These are phyloP conservation scores for Yarrowia sp. DNA, from an alignment of 805 yeast species.

Conservation along the genomic window DNA sequence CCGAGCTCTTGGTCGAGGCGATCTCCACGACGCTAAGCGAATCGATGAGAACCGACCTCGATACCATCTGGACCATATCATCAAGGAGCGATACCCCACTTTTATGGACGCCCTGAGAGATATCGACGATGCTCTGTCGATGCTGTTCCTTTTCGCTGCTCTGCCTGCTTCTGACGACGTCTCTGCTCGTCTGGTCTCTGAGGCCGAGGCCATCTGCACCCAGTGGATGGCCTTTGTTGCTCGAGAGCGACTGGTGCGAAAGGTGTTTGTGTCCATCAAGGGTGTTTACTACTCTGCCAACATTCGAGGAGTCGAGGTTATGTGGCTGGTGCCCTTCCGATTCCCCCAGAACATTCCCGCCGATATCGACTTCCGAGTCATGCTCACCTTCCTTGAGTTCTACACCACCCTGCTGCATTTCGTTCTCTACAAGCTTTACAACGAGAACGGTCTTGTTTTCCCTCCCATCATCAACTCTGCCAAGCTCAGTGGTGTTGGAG, in stretches of 20 bases:
- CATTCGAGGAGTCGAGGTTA: constrained; percentile 87
- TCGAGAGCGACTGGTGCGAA: constrained; percentile 77
- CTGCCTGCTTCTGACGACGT: constrained; percentile 93
- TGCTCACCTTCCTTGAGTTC: constrained; percentile 95
- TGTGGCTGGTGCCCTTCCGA: constrained; percentile 97
- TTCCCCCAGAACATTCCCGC: constrained; percentile 94
- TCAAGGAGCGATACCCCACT: constrained; percentile 95
- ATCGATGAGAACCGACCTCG: constrained; percentile 81
- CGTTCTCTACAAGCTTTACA: constrained; percentile 81
- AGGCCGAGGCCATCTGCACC: constrained; percentile 84
- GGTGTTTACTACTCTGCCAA: constrained; percentile 95
- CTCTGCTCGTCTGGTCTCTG: constrained; percentile 79
- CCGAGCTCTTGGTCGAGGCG: constrained; percentile 90
- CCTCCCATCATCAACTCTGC: constrained; percentile 84
- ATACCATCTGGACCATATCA: constrained; percentile 86
- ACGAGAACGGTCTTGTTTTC: constrained; percentile 83
- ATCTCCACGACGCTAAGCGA: constrained; percentile 84
- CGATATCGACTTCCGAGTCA: constrained; percentile 94
- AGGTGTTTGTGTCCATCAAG: constrained; percentile 94
- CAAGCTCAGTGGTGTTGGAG: constrained; percentile 86
- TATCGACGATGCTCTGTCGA: constrained; percentile 91
- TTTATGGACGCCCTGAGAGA: constrained; percentile 92
- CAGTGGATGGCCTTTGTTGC: constrained; percentile 97
- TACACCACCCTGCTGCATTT: constrained; percentile 91
- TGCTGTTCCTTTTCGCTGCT: constrained; percentile 91